Evolutionary conservation across 768 basidiomycete genomes (phyloP).

Genomic region (Cystobasidium ongulense): DNA sequence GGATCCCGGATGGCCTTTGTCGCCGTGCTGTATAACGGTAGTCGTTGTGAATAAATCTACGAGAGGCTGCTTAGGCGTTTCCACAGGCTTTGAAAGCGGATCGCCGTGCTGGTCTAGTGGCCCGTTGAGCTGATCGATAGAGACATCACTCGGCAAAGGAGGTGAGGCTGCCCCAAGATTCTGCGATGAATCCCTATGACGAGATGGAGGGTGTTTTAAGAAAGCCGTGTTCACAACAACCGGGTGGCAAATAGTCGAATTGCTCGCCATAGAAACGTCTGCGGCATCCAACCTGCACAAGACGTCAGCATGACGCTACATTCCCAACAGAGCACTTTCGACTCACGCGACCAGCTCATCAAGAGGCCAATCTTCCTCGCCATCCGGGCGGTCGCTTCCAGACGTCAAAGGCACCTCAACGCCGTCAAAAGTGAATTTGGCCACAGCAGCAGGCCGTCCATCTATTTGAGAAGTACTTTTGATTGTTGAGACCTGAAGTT

Average conservation of each 20-base stretch:
- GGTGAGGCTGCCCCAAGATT: neutral
- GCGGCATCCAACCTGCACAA: neutral
- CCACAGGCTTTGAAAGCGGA: neutral
- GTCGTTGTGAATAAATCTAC: neutral
- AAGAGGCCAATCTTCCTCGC: neutral
- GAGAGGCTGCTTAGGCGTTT: neutral
- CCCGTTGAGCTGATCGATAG: neutral
- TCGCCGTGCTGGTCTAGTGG: neutral
- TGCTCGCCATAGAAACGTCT: neutral
- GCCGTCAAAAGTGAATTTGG: slow-evolving; percentile 4
- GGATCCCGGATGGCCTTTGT: neutral
- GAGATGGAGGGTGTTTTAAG: neutral
- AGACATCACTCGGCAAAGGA: neutral
- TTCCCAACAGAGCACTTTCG: neutral
- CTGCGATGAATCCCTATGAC: neutral
- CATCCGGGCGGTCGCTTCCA: slow-evolving; percentile 32
- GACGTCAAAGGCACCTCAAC: neutral
- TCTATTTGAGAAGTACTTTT: slow-evolving; percentile 52
- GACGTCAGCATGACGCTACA: neutral
- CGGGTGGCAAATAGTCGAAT: neutral
- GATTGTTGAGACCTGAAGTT: slow-evolving; percentile 42
- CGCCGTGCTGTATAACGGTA: neutral
- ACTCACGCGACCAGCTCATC: neutral
- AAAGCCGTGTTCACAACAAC: neutral
- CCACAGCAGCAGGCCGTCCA: slow-evolving; percentile 35